phyloP scores from a whole-genome alignment of 768 basidiomycete species.

The Zangia roseola region DNA sequence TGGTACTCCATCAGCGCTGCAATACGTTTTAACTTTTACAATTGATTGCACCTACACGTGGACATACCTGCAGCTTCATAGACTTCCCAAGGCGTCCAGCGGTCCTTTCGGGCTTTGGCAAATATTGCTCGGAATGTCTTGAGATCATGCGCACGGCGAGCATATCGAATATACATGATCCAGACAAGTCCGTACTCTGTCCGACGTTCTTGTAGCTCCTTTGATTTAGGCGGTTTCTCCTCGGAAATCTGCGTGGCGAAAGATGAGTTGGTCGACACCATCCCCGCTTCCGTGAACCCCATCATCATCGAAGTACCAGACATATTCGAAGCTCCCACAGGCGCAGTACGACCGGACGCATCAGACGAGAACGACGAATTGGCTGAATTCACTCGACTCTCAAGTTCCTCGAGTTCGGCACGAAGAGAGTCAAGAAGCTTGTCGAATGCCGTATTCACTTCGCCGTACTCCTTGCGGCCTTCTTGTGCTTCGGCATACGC shows the following conservation, averaged over 20 bases:
- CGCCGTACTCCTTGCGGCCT: conserved; percentile 57
- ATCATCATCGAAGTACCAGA: conserved; percentile 1
- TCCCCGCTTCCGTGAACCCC: conserved; percentile 31
- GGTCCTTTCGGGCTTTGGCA: conserved; percentile 73
- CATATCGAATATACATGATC: conserved; percentile 94
- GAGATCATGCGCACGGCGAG: conserved; percentile 82
- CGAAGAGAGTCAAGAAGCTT: conserved; percentile 68
- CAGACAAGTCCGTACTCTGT: conserved; percentile 76
- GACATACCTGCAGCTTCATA: conserved; percentile 84
- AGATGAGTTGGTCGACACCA: conserved; percentile 42
- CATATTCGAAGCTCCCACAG: conserved; percentile 22
- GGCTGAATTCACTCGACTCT: conserved; percentile 41
- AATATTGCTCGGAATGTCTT: conserved; percentile 78
- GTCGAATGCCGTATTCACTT: conserved; percentile 71
- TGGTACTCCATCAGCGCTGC: conserved; percentile 95
- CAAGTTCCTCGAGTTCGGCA: conserved; percentile 59
- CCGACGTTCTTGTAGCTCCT: conserved; percentile 53
- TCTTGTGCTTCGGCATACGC: conserved; percentile 79
- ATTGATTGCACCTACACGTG: not conserved
- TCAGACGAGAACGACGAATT: conserved; percentile 41
- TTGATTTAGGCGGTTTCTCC: conserved; percentile 49
- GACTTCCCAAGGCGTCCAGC: conserved; percentile 85
- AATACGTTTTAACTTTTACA: conserved; percentile 7
- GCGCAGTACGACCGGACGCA: conserved; percentile 26
- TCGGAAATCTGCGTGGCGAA: conserved; percentile 52